A percentile compares a stretch with the other conserved stretches of the same genome.
These are phyloP conservation scores for Atractiella rhizophila DNA, from an alignment of 768 basidiomycete species.

Conservation along the genomic window DNA sequence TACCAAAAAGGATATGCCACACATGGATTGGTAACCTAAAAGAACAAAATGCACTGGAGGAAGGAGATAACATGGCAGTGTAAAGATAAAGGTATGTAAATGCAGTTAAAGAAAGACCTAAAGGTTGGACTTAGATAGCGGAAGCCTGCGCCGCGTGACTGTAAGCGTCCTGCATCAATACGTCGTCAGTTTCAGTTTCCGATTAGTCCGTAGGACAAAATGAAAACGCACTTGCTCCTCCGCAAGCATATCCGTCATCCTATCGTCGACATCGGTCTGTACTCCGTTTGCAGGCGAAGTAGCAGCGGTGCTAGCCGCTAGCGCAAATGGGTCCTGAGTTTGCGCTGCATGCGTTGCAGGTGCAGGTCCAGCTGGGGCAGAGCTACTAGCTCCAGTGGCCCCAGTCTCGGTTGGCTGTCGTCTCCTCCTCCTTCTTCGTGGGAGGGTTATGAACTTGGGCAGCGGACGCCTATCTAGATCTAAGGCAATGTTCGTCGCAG, in stretches of 20 bases:
- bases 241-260: conserved; percentile 12
- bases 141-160: too few species aligned
- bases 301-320: background rate
- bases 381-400: background rate
- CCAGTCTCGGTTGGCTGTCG: conserved; percentile 4
- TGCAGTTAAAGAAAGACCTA: too few species aligned
- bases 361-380: background rate
- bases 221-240: conserved; percentile 16
- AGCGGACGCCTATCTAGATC: conserved; percentile 61
- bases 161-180: too few species aligned
- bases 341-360: background rate
- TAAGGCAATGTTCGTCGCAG: conserved; percentile 67
- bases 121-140: too few species aligned
- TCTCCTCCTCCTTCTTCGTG: conserved; percentile 10
- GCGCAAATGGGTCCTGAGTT: background rate
- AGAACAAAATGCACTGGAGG: too few species aligned
- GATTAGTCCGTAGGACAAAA: too few species aligned
- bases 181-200: too few species aligned
- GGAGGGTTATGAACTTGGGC: conserved; percentile 18
- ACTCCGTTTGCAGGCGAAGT: conserved; percentile 3
- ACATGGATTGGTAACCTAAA: too few species aligned
- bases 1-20: too few species aligned
- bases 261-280: background rate
- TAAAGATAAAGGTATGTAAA: too few species aligned
- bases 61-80: too few species aligned